Evolutionary conservation across 345 rosid genomes (phyloP).

Genomic region (Arabis hirsuta): DNA sequence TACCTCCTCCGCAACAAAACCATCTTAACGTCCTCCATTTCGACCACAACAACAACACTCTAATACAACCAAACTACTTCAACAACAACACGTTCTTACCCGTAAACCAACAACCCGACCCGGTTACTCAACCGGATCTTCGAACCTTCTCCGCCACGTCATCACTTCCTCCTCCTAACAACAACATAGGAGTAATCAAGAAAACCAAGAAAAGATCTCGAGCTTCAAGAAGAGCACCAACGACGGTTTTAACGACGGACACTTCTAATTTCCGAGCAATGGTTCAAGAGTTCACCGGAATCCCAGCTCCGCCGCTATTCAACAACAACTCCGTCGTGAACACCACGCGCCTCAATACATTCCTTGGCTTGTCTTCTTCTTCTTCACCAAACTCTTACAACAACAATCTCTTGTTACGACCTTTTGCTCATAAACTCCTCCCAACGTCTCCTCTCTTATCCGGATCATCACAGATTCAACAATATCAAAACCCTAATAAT

Average conservation of each 20-base stretch:
- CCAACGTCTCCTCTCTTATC: conserved; percentile 45
- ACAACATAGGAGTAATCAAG: conserved; percentile 40
- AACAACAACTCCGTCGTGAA: conserved; percentile 60
- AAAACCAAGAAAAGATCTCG: conserved; percentile 89
- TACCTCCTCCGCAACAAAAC: conserved; percentile 43
- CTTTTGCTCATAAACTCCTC: conserved; percentile 55
- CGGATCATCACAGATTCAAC: conserved; percentile 38
- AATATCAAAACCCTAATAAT: conserved; percentile 39
- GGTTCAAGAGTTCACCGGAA: conserved; percentile 98
- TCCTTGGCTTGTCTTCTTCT: conserved; percentile 57
- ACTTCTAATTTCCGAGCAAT: conserved; percentile 92
- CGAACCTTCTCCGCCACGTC: conserved; percentile 54
- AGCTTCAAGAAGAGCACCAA: conserved; percentile 93
- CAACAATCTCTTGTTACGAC: conserved; percentile 58
- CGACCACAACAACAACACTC: conserved; percentile 43
- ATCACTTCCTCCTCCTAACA: conserved; percentile 43
- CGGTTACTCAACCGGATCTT: conserved; percentile 51
- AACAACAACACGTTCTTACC: conserved; percentile 67
- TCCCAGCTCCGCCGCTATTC: conserved; percentile 83
- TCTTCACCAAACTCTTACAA: conserved; percentile 48
- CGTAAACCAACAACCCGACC: conserved; percentile 57
- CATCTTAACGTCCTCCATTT: conserved; percentile 46
- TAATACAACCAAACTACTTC: conserved; percentile 61
- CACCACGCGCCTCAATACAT: conserved; percentile 61
- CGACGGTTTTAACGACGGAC: conserved; percentile 88